Conservation (phyloP, 2,329 filamentous ascomycete genomes). For the Hymenoscyphus linearis region DNA sequence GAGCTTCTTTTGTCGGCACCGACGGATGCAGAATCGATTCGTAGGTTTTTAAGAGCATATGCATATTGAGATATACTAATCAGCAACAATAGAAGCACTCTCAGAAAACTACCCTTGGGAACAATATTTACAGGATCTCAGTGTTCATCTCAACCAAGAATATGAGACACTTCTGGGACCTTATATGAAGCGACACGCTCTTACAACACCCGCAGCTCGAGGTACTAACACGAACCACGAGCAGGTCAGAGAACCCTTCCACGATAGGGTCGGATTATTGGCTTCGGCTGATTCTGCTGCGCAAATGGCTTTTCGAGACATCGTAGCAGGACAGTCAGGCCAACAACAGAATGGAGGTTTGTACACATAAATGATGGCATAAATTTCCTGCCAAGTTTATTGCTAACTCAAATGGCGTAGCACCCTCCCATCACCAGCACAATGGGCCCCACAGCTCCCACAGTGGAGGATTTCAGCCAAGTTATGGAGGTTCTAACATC, state of each 20-base stretch:
- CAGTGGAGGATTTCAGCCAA: not conserved
- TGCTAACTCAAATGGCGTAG: not conserved
- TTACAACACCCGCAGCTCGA: slow-evolving; percentile 21
- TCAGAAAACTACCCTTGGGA: slow-evolving; percentile 59
- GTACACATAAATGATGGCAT: not conserved
- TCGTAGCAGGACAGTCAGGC: slow-evolving; percentile 2
- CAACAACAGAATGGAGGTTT: slow-evolving; percentile 15
- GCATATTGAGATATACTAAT: not conserved
- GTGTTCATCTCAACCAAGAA: slow-evolving; percentile 52
- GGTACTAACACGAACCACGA: not conserved
- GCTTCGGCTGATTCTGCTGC: slow-evolving; percentile 13
- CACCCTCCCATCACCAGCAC: slow-evolving; percentile 8
- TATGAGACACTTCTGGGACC: slow-evolving; percentile 47
- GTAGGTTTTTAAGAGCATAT: slow-evolving; percentile 30
- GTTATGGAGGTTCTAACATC: slow-evolving; percentile 9
- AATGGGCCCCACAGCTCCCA: slow-evolving; percentile 3
- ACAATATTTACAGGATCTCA: slow-evolving; percentile 55
- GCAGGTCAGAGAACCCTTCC: not conserved
- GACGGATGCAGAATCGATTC: slow-evolving; percentile 38
- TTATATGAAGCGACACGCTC: slow-evolving; percentile 35
- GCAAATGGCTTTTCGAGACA: slow-evolving; percentile 15
- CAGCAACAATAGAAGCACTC: slow-evolving; percentile 34
- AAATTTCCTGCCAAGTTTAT: not conserved
- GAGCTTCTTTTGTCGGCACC: slow-evolving; percentile 51
- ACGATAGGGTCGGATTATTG: slow-evolving; percentile 4